phyloP scores from a whole-genome alignment of 176 grass and related monocot species.

The Triticum urartu region DNA sequence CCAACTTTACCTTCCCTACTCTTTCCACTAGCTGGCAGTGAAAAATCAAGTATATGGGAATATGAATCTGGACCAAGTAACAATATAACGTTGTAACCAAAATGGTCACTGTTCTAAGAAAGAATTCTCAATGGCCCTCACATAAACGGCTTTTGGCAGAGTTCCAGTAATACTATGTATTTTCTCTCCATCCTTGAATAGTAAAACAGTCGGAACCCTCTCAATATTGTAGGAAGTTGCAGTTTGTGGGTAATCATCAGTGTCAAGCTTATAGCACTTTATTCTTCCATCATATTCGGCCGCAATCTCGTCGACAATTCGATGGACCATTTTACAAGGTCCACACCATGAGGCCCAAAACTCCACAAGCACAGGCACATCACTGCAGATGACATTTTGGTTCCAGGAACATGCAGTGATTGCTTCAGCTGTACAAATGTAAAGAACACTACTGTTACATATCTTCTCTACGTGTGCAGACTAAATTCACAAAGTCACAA shows the following conservation, averaged over 20 bases:
- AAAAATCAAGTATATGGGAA: constrained; percentile 13
- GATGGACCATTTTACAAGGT: constrained; percentile 74
- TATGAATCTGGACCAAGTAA: constrained; percentile 24
- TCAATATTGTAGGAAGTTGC: constrained; percentile 54
- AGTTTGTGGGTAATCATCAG: constrained; percentile 72
- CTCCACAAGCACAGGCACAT: constrained; percentile 75
- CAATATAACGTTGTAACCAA: not conserved
- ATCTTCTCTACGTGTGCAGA: constrained; percentile 10
- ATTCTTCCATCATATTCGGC: constrained; percentile 76
- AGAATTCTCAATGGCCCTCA: constrained; percentile 78
- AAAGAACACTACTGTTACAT: constrained; percentile 28
- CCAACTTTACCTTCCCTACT: constrained; percentile 30
- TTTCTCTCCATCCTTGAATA: constrained; percentile 93
- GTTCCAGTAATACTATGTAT: constrained; percentile 79
- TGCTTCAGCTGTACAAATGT: constrained; percentile 60
- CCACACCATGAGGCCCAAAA: constrained; percentile 97
- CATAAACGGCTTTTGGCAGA: constrained; percentile 75
- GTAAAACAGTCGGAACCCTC: constrained; percentile 73
- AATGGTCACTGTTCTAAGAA: constrained; percentile 53
- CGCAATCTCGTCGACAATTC: constrained; percentile 70
- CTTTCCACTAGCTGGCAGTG: not conserved
- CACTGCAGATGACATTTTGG: constrained; percentile 68
- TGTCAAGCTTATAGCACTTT: constrained; percentile 74
- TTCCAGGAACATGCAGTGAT: constrained; percentile 83
- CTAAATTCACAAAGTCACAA: not conserved